phyloP scores from a whole-genome alignment of 441 rosid genomes.

The Populus tomentosa region DNA sequence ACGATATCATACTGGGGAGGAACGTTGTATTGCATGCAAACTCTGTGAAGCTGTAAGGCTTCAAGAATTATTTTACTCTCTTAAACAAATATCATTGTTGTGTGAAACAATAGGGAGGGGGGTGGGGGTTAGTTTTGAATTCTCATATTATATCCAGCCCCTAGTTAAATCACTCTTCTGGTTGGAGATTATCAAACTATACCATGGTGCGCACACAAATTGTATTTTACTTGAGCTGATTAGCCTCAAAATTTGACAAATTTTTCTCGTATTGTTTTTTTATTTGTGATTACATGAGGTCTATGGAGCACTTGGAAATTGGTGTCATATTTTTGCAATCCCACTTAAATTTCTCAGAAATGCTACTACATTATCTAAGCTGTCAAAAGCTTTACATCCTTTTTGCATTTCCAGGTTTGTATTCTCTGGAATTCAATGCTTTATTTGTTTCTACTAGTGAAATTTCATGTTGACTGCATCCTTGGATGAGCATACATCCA shows the following conservation, averaged over 20 bases:
- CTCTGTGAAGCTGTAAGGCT: conserved; percentile 96
- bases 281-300: too few species aligned
- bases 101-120: background rate
- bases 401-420: background rate
- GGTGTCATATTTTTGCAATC: background rate
- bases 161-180: background rate
- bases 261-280: too few species aligned
- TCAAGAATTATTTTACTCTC: background rate
- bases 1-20: conserved; percentile 92
- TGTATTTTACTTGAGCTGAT: too few species aligned
- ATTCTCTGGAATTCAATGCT: background rate
- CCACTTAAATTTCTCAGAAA: background rate
- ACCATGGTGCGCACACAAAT: background rate
- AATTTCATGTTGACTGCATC: background rate
- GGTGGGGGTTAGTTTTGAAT: background rate
- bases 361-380: background rate
- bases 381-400: background rate
- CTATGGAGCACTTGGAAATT: too few species aligned
- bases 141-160: background rate
- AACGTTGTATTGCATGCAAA: conserved; percentile 99
- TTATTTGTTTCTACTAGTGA: background rate
- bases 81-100: background rate
- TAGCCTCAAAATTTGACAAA: too few species aligned
- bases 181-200: background rate
- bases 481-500: background rate